These are phyloP conservation scores for Wickerhamomyces rabaulensis DNA, from an alignment of 805 yeast species.

Conservation along the genomic window DNA sequence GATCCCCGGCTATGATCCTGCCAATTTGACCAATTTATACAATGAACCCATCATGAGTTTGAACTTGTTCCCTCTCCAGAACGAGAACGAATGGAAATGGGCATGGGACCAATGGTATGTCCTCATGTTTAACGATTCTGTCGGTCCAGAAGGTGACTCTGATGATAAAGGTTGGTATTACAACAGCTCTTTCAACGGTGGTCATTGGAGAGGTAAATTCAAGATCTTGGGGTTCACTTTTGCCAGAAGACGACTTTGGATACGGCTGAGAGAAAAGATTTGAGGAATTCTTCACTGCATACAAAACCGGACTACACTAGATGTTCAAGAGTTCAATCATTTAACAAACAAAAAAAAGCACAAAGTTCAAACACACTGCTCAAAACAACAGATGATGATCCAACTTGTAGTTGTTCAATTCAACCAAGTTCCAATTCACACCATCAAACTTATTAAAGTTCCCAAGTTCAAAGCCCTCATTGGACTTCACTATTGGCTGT, in stretches of 20 bases:
- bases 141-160: constrained; percentile 37
- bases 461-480: not conserved
- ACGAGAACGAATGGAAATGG: constrained; percentile 65
- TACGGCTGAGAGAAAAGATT: constrained; percentile 27
- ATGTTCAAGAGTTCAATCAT: not conserved
- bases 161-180: constrained; percentile 88
- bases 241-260: constrained; percentile 67
- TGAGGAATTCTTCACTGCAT: too few relatives aligned
- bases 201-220: constrained; percentile 60
- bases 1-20: constrained; percentile 40
- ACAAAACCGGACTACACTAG: not conserved
- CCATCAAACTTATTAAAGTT: constrained; percentile 21
- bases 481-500: not conserved
- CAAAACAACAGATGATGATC: constrained; percentile 5
- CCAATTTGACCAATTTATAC: constrained; percentile 21
- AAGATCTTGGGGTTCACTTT: constrained; percentile 44
- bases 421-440: constrained; percentile 16
- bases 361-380: not conserved
- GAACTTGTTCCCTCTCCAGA: constrained; percentile 26
- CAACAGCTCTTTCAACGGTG: constrained; percentile 42
- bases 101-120: constrained; percentile 69
- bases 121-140: constrained; percentile 41
- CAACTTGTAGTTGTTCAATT: constrained; percentile 12
- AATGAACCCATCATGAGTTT: constrained; percentile 18
- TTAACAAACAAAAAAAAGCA: not conserved